Conservation (phyloP, 1,284 basidiomycete species). For the Austroboletus niveus region DNA sequence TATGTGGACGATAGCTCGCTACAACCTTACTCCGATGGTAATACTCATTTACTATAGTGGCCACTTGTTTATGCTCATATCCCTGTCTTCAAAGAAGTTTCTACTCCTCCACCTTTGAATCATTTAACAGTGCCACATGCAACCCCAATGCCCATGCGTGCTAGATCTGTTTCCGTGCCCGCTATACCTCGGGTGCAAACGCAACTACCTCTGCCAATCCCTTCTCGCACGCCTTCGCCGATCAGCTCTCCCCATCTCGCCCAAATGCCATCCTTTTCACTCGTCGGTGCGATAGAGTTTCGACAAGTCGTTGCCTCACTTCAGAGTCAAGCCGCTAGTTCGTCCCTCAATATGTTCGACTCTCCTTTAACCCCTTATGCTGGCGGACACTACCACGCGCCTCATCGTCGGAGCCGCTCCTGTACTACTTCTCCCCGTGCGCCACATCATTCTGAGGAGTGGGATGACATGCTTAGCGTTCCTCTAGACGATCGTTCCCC, state of each 20-base stretch:
- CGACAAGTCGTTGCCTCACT: conserved; percentile 84
- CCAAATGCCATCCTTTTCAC: conserved; percentile 80
- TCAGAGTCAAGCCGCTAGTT: conserved; percentile 57
- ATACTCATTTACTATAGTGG: conserved; percentile 25
- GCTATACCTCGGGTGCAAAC: conserved; percentile 41
- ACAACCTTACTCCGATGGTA: conserved; percentile 62
- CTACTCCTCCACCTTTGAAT: conserved; percentile 1
- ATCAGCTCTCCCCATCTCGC: conserved; percentile 34
- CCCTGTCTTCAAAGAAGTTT: conserved; percentile 19
- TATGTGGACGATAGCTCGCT: conserved; percentile 50
- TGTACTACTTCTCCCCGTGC: conserved; percentile 35
- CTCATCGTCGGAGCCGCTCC: conserved; percentile 27
- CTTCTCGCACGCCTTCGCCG: conserved; percentile 39
- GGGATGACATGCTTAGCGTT: conserved; percentile 48
- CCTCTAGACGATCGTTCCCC: conserved; percentile 49
- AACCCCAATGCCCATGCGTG: conserved; percentile 32
- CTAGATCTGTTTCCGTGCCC: conserved; percentile 38
- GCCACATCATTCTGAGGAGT: conserved; percentile 40
- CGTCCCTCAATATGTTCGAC: conserved; percentile 63
- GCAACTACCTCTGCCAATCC: conserved; percentile 37
- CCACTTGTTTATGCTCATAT: conserved; percentile 11
- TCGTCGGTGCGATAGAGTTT: conserved; percentile 93
- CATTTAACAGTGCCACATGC: conserved; percentile 15
- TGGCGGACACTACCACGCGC: conserved; percentile 66
- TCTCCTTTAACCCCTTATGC: conserved; percentile 68